Percentiles rank a stretch among this genome's conserved stretches.
Evolutionary conservation across 1,284 basidiomycete genomes (phyloP).

Genomic region (Sanghuangporus sanghuang): DNA sequence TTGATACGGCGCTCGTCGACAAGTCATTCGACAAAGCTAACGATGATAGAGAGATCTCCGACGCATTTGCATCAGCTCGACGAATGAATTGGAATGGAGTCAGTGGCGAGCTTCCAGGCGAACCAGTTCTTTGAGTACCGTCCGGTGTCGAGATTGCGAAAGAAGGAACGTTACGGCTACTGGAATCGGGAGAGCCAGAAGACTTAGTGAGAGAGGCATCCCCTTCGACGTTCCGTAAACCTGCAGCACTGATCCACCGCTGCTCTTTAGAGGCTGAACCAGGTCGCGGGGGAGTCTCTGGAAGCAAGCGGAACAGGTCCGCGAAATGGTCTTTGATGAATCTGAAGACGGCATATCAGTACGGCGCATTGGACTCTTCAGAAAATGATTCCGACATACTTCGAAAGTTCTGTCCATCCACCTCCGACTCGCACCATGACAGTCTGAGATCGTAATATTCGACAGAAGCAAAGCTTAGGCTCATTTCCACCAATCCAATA

Average conservation of each 20-base stretch:
- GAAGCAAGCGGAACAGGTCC: constrained; percentile 65
- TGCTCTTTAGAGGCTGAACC: constrained; percentile 54
- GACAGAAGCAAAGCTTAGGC: constrained; percentile 85
- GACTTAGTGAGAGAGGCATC: constrained; percentile 26
- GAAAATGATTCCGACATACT: constrained; percentile 42
- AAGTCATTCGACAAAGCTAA: constrained; percentile 7
- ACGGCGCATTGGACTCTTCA: neutral
- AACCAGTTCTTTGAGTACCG: constrained; percentile 37
- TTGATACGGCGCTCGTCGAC: neutral
- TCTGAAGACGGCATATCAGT: constrained; percentile 36
- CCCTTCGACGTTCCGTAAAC: constrained; percentile 21
- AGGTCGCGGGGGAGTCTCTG: constrained; percentile 50
- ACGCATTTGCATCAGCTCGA: constrained; percentile 39
- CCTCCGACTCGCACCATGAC: constrained; percentile 96
- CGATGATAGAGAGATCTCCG: constrained; percentile 18
- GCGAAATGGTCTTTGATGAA: constrained; percentile 85
- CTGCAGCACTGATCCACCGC: constrained; percentile 65
- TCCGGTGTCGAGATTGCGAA: constrained; percentile 45
- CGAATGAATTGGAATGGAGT: constrained; percentile 54
- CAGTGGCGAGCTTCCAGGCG: constrained; percentile 48
- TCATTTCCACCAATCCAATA: constrained; percentile 94
- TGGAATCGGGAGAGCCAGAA: constrained; percentile 68
- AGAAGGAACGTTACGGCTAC: constrained; percentile 37
- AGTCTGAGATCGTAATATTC: constrained; percentile 86
- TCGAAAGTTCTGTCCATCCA: constrained; percentile 89